phyloP scores from a whole-genome alignment of 176 grass and related monocot species.

The Oryza officinalis region DNA sequence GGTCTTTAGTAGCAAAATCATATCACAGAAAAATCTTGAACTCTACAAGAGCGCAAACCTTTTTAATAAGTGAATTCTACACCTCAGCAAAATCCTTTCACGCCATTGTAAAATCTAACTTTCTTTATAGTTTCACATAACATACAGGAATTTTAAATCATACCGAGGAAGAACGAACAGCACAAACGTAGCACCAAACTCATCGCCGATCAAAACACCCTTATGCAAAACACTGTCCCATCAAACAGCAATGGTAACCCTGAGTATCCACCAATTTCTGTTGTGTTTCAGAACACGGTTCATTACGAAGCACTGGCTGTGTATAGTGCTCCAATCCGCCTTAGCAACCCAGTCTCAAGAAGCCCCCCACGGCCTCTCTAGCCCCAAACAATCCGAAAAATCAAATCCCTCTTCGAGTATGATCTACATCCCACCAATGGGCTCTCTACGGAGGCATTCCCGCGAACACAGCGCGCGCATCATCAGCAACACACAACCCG shows the following conservation, averaged over 20 bases:
- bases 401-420: neutral
- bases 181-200: too few relatives aligned
- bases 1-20: neutral
- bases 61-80: neutral
- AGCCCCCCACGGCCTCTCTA: neutral
- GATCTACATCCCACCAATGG: neutral
- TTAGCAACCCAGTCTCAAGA: neutral
- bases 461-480: neutral
- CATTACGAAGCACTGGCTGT: too few relatives aligned
- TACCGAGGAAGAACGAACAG: neutral
- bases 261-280: too few relatives aligned
- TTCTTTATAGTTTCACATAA: neutral
- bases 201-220: neutral
- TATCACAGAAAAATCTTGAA: neutral
- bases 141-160: neutral
- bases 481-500: neutral
- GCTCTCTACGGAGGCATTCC: neutral
- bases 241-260: neutral
- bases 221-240: neutral
- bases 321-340: neutral
- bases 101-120: neutral
- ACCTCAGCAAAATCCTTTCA: neutral
- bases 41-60: neutral
- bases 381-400: neutral
- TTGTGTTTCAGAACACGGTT: too few relatives aligned